These are phyloP conservation scores for Blastocystis sp. DNA, from an alignment of 352 stramenopile genomes.

Conservation along the genomic window DNA sequence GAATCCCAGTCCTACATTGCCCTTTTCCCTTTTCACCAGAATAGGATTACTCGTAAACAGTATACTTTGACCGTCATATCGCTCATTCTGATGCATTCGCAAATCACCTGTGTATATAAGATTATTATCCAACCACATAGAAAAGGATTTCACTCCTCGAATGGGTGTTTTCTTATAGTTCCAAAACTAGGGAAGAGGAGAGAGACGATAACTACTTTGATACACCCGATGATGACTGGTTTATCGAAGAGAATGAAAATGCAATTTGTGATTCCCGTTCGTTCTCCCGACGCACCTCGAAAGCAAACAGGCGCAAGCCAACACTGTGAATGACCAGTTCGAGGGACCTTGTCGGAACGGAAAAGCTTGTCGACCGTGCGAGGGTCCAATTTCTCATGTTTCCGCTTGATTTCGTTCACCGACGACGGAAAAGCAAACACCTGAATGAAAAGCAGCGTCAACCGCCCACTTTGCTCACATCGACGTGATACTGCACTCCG, in stretches of 20 bases:
- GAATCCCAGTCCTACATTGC: neutral
- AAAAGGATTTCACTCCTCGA: neutral
- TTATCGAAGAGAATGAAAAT: neutral
- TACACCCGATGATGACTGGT: neutral
- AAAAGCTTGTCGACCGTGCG: neutral
- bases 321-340: no score
- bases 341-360: neutral
- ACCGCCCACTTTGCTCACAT: neutral
- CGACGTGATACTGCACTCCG: neutral
- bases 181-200: neutral
- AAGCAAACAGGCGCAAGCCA: neutral
- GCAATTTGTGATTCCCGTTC: neutral
- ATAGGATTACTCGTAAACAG: constrained; percentile 25
- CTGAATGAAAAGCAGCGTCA: neutral
- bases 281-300: neutral
- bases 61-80: neutral
- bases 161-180: neutral
- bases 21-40: neutral
- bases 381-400: neutral
- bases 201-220: neutral
- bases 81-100: neutral
- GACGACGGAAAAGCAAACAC: neutral
- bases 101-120: neutral
- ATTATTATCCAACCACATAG: constrained; percentile 18
- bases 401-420: neutral